These are phyloP conservation scores for Solidago caesia DNA, from an alignment of 129 eudicot species.

Conservation along the genomic window DNA sequence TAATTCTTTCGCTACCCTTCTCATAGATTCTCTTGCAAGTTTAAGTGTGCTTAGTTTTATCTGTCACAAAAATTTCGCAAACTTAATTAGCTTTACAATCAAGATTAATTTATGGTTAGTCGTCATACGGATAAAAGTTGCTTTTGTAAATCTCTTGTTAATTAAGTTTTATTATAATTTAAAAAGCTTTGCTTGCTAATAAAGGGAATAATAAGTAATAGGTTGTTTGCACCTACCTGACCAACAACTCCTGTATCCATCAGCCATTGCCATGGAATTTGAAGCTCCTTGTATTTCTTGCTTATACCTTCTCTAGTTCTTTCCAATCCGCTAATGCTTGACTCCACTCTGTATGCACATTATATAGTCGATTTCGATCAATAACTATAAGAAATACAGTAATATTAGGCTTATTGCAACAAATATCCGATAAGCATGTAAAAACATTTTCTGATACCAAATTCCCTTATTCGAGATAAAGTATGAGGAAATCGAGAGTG, in stretches of 20 bases:
- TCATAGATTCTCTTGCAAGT: slow-evolving; percentile 76
- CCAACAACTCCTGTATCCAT: slow-evolving; percentile 66
- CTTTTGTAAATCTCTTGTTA: background rate
- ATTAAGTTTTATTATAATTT: slow-evolving; percentile 9
- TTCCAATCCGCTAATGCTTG: slow-evolving; percentile 53
- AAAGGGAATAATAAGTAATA: background rate
- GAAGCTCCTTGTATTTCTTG: slow-evolving; percentile 64
- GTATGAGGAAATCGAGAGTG: too few species aligned
- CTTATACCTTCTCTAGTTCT: slow-evolving; percentile 71
- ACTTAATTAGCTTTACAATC: slow-evolving; percentile 3
- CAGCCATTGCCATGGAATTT: slow-evolving; percentile 90
- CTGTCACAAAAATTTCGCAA: slow-evolving; percentile 31
- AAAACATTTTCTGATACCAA: too few species aligned
- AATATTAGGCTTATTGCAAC: too few species aligned
- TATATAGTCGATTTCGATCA: background rate
- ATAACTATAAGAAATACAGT: background rate
- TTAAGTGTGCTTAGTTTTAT: slow-evolving; percentile 62
- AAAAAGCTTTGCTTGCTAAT: slow-evolving; percentile 21
- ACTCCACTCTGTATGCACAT: slow-evolving; percentile 52
- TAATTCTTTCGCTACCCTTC: slow-evolving; percentile 56
- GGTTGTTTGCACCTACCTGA: slow-evolving; percentile 41
- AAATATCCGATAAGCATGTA: too few species aligned
- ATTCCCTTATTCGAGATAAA: too few species aligned
- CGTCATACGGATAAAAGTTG: background rate
- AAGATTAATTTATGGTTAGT: background rate